phyloP scores from a whole-genome alignment of 2,329 filamentous ascomycete genomes.

The Nothophaeocryptopus gaeumannii region DNA sequence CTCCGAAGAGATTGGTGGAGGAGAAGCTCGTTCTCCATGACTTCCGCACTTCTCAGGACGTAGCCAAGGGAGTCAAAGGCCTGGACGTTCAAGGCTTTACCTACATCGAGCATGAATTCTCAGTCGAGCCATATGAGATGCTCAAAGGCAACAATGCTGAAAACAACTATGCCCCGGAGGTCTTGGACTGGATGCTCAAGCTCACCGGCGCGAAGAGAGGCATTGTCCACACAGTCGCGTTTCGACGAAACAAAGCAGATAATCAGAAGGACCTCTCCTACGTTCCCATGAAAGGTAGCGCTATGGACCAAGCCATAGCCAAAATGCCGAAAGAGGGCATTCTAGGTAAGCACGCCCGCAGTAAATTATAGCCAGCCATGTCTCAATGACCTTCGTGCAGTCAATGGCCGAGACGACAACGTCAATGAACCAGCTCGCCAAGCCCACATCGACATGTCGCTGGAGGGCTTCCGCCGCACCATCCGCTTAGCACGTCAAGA shows the following conservation, averaged over 20 bases:
- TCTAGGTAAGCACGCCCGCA: constrained; percentile 4
- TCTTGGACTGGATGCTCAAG: constrained; percentile 13
- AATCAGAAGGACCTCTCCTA: constrained; percentile 13
- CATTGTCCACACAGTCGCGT: constrained; percentile 12
- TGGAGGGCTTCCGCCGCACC: constrained; percentile 13
- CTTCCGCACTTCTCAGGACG: constrained; percentile 13
- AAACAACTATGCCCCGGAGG: constrained; percentile 14
- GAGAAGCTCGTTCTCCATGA: constrained; percentile 14
- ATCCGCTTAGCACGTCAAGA: constrained; percentile 8
- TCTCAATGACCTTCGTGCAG: background rate
- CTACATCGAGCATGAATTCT: constrained; percentile 12
- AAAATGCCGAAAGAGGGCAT: constrained; percentile 15
- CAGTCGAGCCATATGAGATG: constrained; percentile 9
- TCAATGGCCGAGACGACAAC: constrained; percentile 12
- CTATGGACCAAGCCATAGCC: constrained; percentile 9
- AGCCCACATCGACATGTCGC: constrained; percentile 18
- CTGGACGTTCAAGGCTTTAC: constrained; percentile 21
- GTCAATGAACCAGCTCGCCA: constrained; percentile 18
- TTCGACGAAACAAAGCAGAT: constrained; percentile 11
- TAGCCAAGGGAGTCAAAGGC: constrained; percentile 11
- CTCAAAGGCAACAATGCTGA: constrained; percentile 17
- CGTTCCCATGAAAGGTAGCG: constrained; percentile 7
- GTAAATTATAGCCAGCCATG: no score
- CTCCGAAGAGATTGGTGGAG: constrained; percentile 11
- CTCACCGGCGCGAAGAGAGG: constrained; percentile 19